Percentiles rank a stretch among this genome's conserved stretches.
These are phyloP conservation scores for Fusarium sororula DNA, from an alignment of 2,329 filamentous ascomycete species.

Conservation along the genomic window DNA sequence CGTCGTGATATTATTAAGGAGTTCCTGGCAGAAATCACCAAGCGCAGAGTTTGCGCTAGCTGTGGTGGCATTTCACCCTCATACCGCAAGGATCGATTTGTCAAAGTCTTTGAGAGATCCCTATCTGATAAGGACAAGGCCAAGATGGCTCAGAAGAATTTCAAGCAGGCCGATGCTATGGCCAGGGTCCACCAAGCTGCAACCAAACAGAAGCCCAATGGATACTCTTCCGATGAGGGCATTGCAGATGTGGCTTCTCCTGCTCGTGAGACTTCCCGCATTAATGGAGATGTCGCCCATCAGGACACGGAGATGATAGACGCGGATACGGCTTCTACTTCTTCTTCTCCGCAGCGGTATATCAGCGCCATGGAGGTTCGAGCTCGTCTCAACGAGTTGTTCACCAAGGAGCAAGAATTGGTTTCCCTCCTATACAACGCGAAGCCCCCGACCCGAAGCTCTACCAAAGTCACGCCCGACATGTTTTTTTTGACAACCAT, in stretches of 20 bases:
- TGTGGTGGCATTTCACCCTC: slow-evolving; percentile 77
- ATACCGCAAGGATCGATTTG: slow-evolving; percentile 88
- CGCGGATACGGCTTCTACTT: slow-evolving; percentile 36
- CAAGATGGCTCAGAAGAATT: slow-evolving; percentile 75
- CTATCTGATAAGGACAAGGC: slow-evolving; percentile 78
- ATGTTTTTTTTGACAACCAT: slow-evolving; percentile 95
- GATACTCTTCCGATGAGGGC: slow-evolving; percentile 70
- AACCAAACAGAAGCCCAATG: slow-evolving; percentile 53
- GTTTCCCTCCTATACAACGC: slow-evolving; percentile 86
- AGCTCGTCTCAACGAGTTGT: slow-evolving; percentile 79
- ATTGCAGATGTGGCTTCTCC: slow-evolving; percentile 71
- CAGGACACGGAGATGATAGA: slow-evolving; percentile 49
- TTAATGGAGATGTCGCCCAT: slow-evolving; percentile 60
- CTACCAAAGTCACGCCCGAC: slow-evolving; percentile 71
- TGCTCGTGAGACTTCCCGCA: slow-evolving; percentile 46
- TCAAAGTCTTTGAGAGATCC: slow-evolving; percentile 92
- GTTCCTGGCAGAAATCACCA: slow-evolving; percentile 79
- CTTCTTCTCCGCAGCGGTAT: slow-evolving; percentile 68
- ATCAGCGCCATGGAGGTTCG: slow-evolving; percentile 86
- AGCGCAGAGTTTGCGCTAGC: slow-evolving; percentile 73
- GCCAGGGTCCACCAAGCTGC: slow-evolving; percentile 51
- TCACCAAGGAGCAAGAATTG: slow-evolving; percentile 87
- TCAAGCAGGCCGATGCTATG: slow-evolving; percentile 77
- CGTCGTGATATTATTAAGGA: slow-evolving; percentile 81
- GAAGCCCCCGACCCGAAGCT: slow-evolving; percentile 67